Percentiles rank a stretch among this genome's conserved stretches.
These are phyloP conservation scores for Phytophthora crassamura DNA, from an alignment of 352 stramenopile species.

Conservation along the genomic window DNA sequence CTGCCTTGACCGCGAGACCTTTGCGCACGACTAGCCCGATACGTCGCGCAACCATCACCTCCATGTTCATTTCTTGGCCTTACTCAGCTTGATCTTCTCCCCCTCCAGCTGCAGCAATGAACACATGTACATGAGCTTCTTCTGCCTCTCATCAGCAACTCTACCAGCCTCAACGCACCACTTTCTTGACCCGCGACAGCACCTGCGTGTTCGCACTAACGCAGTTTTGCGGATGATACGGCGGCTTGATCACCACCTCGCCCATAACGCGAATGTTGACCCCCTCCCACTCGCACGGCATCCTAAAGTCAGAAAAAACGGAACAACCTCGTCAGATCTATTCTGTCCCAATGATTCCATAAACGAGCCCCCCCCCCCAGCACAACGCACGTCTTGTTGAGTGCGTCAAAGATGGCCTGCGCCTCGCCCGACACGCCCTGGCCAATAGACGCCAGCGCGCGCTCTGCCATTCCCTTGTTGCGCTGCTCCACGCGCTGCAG, in stretches of 20 bases:
- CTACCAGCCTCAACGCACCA: conserved; percentile 53
- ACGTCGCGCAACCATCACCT: conserved; percentile 2
- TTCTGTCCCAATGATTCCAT: neutral
- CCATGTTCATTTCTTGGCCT: conserved; percentile 52
- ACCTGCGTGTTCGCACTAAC: conserved; percentile 75
- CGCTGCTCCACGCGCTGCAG: conserved; percentile 77
- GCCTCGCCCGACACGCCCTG: conserved; percentile 73
- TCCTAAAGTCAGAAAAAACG: conserved; percentile 44
- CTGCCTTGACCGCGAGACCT: conserved; percentile 23
- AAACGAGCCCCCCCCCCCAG: neutral
- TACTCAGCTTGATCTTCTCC: conserved; percentile 78
- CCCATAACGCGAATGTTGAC: conserved; percentile 87
- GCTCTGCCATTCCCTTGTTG: conserved; percentile 74
- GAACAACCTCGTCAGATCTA: conserved; percentile 8
- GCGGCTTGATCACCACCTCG: conserved; percentile 85
- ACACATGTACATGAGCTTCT: neutral
- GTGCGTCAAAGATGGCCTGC: conserved; percentile 86
- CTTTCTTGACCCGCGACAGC: conserved; percentile 85
- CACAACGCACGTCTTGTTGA: conserved; percentile 86
- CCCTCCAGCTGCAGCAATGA: conserved; percentile 57
- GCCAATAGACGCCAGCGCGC: conserved; percentile 81
- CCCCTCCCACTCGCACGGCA: conserved; percentile 87
- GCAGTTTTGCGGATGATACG: conserved; percentile 85
- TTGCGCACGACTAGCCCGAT: conserved; percentile 21
- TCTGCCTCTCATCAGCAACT: neutral